Evolutionary conservation across 2,329 filamentous ascomycete genomes (phyloP), one percentile per base, ranked within the genome.

Genomic region (Alternaria brassicicola): DNA sequence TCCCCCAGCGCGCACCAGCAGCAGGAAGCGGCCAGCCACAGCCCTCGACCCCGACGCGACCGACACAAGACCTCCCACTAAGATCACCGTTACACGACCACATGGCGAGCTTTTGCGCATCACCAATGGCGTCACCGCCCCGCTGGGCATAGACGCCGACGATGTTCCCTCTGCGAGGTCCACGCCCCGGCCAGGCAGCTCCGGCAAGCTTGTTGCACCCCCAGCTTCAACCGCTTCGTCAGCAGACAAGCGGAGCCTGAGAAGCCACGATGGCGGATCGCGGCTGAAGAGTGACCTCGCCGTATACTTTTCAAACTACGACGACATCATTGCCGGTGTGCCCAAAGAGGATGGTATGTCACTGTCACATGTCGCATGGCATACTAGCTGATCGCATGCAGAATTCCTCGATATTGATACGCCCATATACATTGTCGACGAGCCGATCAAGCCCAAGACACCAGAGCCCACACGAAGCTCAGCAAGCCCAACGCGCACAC

Each of bases 201-300:
- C 63, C 26, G 68, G 65, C 35, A 65, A 67, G 59, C 67, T 68
- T 36, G 54, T 75, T 64, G 68, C 54, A 21, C 42, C 54, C 49
- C 39, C 54, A 35, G 59, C 48, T 52, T 64, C 56, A 33, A 48
- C 48, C 6, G 31, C 48, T 12, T 57, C 62, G 19, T 56, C 60
- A 25, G 63, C 87, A 60, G 88, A 91, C 66, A 89, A 86, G 76
- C 81, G 93, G 71, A 94, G 92, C 74, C 81, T 97, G 75, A 87
- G 94, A 62, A 96, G 92, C 51, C 91, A 96, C 71, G 92, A 96
- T 74, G 85, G 85, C 70, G 90, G 89, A 10, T 89, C 89, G 50
- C 85, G 92, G 67, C 89, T 93, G 79, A 97, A 96, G 83, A 97
- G 93, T 78, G 93, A 97, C 73, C 84, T 98, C 61, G 89, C 93